phyloP scores from a whole-genome alignment of 345 rosid genomes.

The Combretum micranthum region DNA sequence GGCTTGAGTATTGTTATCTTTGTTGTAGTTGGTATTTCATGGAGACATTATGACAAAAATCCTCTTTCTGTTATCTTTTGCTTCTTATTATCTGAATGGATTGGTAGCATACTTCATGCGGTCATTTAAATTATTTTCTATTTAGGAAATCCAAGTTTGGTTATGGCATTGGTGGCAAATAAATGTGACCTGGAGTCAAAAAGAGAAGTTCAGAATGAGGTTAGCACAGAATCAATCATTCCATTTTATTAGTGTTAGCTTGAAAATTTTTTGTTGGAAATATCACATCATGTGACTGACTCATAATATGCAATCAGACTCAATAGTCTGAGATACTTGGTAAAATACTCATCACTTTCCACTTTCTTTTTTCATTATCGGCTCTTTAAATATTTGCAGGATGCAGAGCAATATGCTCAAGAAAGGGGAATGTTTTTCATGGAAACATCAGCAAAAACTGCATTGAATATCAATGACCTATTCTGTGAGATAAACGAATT shows the following conservation, averaged over 20 bases:
- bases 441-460: conserved; percentile 42
- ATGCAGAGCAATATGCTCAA: conserved; percentile 29
- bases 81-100: too few species aligned
- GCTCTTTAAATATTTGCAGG: conserved; percentile 12
- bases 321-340: too few species aligned
- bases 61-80: too few species aligned
- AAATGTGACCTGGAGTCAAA: conserved; percentile 24
- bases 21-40: too few species aligned
- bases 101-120: too few species aligned
- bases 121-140: too few species aligned
- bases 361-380: neutral
- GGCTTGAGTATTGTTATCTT: too few species aligned
- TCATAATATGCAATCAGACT: too few species aligned
- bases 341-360: too few species aligned
- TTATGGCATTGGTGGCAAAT: conserved; percentile 39
- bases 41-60: too few species aligned
- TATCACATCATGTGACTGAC: too few species aligned
- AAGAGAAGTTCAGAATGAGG: conserved; percentile 36
- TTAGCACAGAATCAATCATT: neutral
- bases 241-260: neutral
- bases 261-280: too few species aligned
- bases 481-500: conserved; percentile 24
- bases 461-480: conserved; percentile 28
- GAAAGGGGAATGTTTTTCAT: conserved; percentile 36
- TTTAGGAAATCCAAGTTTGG: conserved; percentile 28